Evolutionary conservation across 306 rosid genomes (phyloP).

Genomic region (Leucaena leucocephala): DNA sequence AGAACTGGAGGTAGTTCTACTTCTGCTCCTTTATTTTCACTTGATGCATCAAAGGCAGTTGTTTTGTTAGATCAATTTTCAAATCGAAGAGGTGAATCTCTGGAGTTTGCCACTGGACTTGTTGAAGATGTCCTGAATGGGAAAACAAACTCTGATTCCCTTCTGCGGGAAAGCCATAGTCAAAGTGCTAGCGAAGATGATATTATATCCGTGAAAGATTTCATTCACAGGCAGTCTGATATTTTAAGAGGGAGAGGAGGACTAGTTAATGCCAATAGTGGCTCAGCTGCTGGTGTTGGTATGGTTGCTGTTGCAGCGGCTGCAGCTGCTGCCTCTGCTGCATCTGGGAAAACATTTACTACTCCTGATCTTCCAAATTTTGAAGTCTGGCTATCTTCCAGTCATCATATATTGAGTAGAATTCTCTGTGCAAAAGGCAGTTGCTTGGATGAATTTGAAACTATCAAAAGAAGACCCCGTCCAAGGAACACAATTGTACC

Average conservation of each 20-base stretch:
- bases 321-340: slow-evolving; percentile 85
- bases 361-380: slow-evolving; percentile 85
- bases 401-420: slow-evolving; percentile 64
- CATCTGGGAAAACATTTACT: slow-evolving; percentile 67
- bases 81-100: slow-evolving; percentile 68
- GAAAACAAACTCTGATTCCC: slow-evolving; percentile 84
- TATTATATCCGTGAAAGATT: slow-evolving; percentile 75
- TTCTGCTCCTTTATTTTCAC: slow-evolving; percentile 74
- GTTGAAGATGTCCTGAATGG: slow-evolving; percentile 84
- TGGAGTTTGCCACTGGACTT: slow-evolving; percentile 72
- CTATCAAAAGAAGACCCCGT: slow-evolving; percentile 69
- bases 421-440: slow-evolving; percentile 83
- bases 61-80: slow-evolving; percentile 68
- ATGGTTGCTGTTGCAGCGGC: slow-evolving; percentile 96
- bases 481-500: slow-evolving; percentile 49
- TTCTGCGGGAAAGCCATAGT: slow-evolving; percentile 79
- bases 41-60: slow-evolving; percentile 86
- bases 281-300: slow-evolving; percentile 80
- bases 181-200: slow-evolving; percentile 72
- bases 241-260: slow-evolving; percentile 87
- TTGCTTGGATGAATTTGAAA: slow-evolving; percentile 73
- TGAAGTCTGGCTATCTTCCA: slow-evolving; percentile 83
- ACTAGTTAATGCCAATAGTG: slow-evolving; percentile 63
- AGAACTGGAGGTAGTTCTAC: slow-evolving; percentile 62
- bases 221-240: slow-evolving; percentile 81